Evolutionary conservation across 1,284 basidiomycete species (phyloP).

Genomic region (Marasmius oreades): DNA sequence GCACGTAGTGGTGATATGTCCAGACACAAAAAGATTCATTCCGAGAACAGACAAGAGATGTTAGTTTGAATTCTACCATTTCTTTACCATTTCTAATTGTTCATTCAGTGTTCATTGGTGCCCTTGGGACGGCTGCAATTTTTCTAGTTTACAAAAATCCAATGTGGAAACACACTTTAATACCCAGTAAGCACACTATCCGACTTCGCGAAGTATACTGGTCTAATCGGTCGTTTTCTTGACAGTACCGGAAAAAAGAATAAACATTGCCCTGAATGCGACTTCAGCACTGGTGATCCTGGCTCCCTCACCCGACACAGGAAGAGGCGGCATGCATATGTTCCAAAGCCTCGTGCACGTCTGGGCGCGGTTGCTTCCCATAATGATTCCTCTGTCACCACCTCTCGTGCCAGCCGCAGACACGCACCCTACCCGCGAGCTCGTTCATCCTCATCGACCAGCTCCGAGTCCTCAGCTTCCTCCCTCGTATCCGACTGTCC

Average conservation of each 20-base stretch:
- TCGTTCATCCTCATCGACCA: no score
- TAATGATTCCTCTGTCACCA: neutral
- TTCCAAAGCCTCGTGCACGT: constrained; percentile 2
- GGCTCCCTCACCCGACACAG: constrained; percentile 11
- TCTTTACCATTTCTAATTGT: neutral
- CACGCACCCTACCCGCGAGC: neutral
- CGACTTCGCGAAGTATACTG: no score
- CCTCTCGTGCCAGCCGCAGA: neutral
- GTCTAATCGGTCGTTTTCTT: neutral
- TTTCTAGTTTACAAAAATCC: neutral
- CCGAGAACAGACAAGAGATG: neutral
- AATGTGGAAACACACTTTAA: neutral
- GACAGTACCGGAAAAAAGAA: constrained; percentile 6
- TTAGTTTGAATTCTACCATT: neutral
- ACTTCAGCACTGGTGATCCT: constrained; percentile 9
- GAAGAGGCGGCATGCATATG: constrained; percentile 8
- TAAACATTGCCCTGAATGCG: constrained; percentile 5
- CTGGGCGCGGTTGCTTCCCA: neutral
- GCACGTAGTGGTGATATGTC: neutral
- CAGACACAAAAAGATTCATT: neutral
- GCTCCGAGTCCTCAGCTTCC: neutral
- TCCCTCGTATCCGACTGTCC: neutral
- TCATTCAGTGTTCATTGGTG: neutral
- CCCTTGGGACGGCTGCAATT: neutral
- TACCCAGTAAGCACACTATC: neutral